These are phyloP conservation scores for Aphanomyces astaci DNA, from an alignment of 352 stramenopile species.

Conservation along the genomic window DNA sequence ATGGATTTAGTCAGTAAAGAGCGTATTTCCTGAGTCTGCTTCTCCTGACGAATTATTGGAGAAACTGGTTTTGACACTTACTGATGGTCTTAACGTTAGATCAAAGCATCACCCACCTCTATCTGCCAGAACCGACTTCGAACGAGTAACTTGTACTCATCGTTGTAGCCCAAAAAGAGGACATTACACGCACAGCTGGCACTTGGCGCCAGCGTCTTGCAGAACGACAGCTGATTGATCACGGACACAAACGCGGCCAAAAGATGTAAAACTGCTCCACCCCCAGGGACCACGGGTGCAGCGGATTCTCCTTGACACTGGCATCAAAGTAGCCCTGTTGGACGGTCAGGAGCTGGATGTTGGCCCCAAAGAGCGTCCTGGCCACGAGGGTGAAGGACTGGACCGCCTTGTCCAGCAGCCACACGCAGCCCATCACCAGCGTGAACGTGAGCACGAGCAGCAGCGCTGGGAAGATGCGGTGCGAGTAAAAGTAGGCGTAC, in stretches of 20 bases:
- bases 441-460: slow-evolving; percentile 8
- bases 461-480: slow-evolving; percentile 4
- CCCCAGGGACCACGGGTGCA: slow-evolving; percentile 17
- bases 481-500: slow-evolving; percentile 19
- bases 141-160: slow-evolving; percentile 14
- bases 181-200: slow-evolving; percentile 12
- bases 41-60: too few relatives aligned
- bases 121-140: slow-evolving; percentile 22
- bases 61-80: too few relatives aligned
- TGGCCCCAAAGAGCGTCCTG: slow-evolving; percentile 12
- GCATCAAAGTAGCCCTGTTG: too few relatives aligned
- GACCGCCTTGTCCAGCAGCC: too few relatives aligned
- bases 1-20: too few relatives aligned
- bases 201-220: background rate
- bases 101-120: slow-evolving; percentile 5
- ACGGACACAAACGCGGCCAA: slow-evolving; percentile 5
- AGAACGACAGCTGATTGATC: background rate
- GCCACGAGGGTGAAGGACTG: slow-evolving; percentile 10
- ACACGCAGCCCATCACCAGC: background rate
- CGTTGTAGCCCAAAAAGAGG: background rate
- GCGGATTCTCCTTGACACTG: too few relatives aligned
- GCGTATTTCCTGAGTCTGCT: too few relatives aligned
- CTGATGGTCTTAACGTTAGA: too few relatives aligned
- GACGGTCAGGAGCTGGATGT: slow-evolving; percentile 4
- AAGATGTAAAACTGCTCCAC: slow-evolving; percentile 25